These are phyloP conservation scores for Dactylis glomerata DNA, from an alignment of 176 grass and related monocot species.

Conservation along the genomic window DNA sequence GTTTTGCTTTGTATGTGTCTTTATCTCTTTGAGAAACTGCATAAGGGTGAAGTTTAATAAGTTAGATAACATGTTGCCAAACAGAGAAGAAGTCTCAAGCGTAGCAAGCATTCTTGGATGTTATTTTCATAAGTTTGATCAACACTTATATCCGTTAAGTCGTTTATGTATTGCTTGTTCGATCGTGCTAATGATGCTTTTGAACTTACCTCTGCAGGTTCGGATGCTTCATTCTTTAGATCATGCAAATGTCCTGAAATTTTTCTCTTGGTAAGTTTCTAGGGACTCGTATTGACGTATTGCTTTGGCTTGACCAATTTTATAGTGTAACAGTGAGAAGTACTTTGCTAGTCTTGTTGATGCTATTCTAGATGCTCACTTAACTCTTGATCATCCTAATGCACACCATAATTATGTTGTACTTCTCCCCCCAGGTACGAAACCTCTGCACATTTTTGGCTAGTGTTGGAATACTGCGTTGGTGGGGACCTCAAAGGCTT, in stretches of 20 bases:
- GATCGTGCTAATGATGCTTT: slow-evolving; percentile 14
- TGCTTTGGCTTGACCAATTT: slow-evolving; percentile 9
- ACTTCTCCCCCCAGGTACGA: slow-evolving; percentile 65
- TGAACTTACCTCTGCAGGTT: slow-evolving; percentile 53
- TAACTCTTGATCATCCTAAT: neutral
- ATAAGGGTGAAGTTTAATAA: neutral
- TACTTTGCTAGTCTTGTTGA: slow-evolving; percentile 21
- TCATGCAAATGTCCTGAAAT: slow-evolving; percentile 86
- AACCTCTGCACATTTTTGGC: slow-evolving; percentile 93
- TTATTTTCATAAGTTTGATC: neutral
- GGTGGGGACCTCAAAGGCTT: slow-evolving; percentile 84
- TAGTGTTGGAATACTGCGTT: slow-evolving; percentile 90
- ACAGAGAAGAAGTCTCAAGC: neutral
- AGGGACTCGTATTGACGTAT: neutral
- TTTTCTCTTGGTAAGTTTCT: slow-evolving; percentile 72
- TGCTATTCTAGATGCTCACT: slow-evolving; percentile 11
- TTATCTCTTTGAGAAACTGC: neutral
- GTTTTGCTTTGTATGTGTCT: neutral
- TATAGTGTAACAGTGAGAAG: neutral
- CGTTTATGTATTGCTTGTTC: neutral
- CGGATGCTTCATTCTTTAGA: slow-evolving; percentile 87
- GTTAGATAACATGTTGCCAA: neutral
- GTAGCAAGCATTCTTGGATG: neutral
- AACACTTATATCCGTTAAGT: neutral
- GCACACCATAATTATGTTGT: slow-evolving; percentile 11